phyloP scores from a whole-genome alignment of 1,284 basidiomycete genomes.

The Somion occarium region DNA sequence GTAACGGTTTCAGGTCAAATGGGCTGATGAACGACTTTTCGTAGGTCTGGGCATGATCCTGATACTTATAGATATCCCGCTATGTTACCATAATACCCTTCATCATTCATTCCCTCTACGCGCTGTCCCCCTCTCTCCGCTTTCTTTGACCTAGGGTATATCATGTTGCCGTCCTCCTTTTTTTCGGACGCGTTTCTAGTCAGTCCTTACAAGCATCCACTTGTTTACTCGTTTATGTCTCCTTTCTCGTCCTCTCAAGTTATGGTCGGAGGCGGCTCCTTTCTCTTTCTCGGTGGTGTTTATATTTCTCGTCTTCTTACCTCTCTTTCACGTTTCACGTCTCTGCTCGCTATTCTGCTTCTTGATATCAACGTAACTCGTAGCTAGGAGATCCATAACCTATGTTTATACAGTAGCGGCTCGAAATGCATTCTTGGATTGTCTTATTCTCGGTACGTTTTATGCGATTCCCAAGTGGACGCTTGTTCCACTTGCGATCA shows the following conservation, averaged over 20 bases:
- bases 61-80: conserved; percentile 10
- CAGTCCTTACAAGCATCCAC: conserved; percentile 49
- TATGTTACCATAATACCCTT: conserved; percentile 18
- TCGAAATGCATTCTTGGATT: conserved; percentile 2
- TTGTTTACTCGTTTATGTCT: conserved; percentile 17
- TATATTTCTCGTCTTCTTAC: conserved; percentile 3
- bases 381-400: conserved; percentile 1
- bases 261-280: conserved; percentile 18
- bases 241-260: conserved; percentile 29
- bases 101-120: conserved; percentile 18
- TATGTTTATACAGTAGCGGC: conserved; percentile 1
- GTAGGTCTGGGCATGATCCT: conserved; percentile 39
- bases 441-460: background rate
- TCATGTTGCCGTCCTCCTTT: background rate
- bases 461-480: background rate
- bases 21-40: background rate
- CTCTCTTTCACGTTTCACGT: conserved; percentile 8
- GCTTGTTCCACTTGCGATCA: background rate
- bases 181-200: conserved; percentile 40
- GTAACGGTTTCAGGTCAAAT: background rate
- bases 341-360: conserved; percentile 11
- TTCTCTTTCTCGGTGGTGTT: conserved; percentile 32
- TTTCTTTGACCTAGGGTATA: background rate
- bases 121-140: background rate
- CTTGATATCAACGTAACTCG: conserved; percentile 3